phyloP scores from a whole-genome alignment of 306 rosid genomes.

The Fragaria ananassa region DNA sequence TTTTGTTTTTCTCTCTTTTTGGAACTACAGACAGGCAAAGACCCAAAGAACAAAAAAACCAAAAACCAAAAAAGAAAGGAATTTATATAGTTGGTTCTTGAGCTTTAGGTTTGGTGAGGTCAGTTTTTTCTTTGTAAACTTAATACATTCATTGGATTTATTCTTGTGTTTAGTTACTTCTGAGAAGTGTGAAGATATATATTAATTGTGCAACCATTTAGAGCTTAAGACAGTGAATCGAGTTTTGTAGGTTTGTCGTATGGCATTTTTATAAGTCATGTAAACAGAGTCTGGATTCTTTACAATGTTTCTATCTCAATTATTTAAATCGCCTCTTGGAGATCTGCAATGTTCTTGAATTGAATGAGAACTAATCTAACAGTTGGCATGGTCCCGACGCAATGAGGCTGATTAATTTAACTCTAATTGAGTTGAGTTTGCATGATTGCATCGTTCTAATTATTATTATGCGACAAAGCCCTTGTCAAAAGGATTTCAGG shows the following conservation, averaged over 20 bases:
- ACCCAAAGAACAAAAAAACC: conserved; percentile 32
- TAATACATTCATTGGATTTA: conserved; percentile 90
- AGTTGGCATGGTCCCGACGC: conserved; percentile 13
- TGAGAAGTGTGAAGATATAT: conserved; percentile 63
- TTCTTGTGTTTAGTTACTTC: conserved; percentile 76
- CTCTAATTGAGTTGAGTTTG: conserved; percentile 4
- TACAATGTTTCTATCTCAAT: conserved; percentile 20
- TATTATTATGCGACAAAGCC: background rate
- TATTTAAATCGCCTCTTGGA: conserved; percentile 16
- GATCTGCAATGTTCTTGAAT: conserved; percentile 14
- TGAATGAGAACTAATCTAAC: background rate
- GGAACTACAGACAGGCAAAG: conserved; percentile 23
- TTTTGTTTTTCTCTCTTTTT: conserved; percentile 16
- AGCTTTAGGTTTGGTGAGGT: conserved; percentile 65
- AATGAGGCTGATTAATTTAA: background rate
- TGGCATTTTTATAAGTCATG: conserved; percentile 37
- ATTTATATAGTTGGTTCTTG: conserved; percentile 51
- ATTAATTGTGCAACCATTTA: conserved; percentile 42
- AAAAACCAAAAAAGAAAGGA: conserved; percentile 18
- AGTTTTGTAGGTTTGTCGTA: conserved; percentile 42
- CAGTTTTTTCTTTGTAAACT: conserved; percentile 42
- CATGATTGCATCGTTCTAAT: conserved; percentile 1
- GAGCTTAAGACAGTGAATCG: conserved; percentile 30
- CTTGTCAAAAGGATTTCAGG: background rate
- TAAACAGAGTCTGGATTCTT: conserved; percentile 41